phyloP scores from a whole-genome alignment of 176 grass and related monocot species.

The Saccharum officinarum region DNA sequence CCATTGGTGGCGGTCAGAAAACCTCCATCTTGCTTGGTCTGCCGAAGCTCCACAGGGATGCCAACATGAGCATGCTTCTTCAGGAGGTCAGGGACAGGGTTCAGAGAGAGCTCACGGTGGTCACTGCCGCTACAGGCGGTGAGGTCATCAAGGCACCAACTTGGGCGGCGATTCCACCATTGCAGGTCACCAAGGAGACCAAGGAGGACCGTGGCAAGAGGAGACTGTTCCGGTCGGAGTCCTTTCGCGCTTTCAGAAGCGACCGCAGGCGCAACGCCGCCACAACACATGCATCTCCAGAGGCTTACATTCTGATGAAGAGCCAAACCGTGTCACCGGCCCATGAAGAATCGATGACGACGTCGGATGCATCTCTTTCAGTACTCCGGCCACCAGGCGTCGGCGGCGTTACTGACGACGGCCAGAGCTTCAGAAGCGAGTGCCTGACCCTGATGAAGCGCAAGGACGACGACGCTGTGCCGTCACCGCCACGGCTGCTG shows the following conservation, averaged over 20 bases:
- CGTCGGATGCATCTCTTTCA: not conserved
- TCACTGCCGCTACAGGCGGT: not conserved
- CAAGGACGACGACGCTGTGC: not conserved
- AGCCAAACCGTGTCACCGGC: too few species aligned
- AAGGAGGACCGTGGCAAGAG: not conserved
- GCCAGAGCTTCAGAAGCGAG: not conserved
- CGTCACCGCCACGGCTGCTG: conserved; percentile 38
- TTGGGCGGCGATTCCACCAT: not conserved
- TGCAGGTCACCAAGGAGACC: not conserved
- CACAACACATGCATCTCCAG: too few species aligned
- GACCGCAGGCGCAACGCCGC: conserved; percentile 18
- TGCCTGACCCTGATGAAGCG: not conserved
- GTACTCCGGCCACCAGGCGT: not conserved
- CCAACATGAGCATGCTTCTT: conserved; percentile 54
- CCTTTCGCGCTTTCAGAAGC: conserved; percentile 45
- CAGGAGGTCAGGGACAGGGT: conserved; percentile 69
- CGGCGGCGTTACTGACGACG: not conserved
- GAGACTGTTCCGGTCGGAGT: conserved; percentile 31
- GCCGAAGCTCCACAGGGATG: conserved; percentile 48
- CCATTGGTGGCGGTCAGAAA: not conserved
- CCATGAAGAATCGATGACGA: not conserved
- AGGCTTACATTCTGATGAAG: too few species aligned
- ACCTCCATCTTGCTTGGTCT: not conserved
- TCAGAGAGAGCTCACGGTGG: conserved; percentile 8
- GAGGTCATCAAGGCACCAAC: not conserved